phyloP scores from a whole-genome alignment of 2,329 filamentous ascomycete genomes.

The Aspergillus arachidicola region DNA sequence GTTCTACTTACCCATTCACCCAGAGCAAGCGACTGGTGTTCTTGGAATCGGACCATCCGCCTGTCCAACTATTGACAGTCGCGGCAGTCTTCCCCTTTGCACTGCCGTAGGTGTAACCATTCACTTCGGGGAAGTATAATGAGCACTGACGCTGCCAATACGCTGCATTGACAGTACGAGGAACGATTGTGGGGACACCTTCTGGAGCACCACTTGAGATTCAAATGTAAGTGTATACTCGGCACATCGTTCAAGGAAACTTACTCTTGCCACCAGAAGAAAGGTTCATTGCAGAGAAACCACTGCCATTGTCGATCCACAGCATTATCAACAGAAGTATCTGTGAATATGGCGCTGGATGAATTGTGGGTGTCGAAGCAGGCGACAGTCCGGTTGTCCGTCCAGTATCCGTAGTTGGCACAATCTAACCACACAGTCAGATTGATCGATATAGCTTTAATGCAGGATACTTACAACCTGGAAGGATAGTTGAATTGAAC shows the following conservation, averaged over 20 bases:
- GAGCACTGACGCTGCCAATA: constrained; percentile 61
- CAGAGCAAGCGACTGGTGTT: constrained; percentile 59
- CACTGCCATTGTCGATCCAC: constrained; percentile 60
- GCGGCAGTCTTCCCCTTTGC: constrained; percentile 14
- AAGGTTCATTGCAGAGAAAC: constrained; percentile 67
- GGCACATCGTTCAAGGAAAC: constrained; percentile 10
- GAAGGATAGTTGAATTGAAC: constrained; percentile 51
- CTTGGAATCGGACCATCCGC: constrained; percentile 55
- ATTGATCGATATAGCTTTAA: too few species aligned
- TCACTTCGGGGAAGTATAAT: constrained; percentile 49
- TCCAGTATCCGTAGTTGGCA: constrained; percentile 53
- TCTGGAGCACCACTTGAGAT: constrained; percentile 47
- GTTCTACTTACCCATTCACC: constrained; percentile 53
- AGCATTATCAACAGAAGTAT: constrained; percentile 51
- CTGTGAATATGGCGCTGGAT: constrained; percentile 53
- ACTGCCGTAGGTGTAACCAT: not conserved
- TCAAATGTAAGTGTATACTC: not conserved
- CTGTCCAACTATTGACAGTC: constrained; percentile 56
- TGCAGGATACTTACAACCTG: constrained; percentile 32
- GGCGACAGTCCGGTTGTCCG: constrained; percentile 43
- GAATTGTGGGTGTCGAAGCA: constrained; percentile 60
- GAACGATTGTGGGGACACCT: constrained; percentile 51
- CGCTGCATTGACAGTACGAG: constrained; percentile 51
- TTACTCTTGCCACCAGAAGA: constrained; percentile 59
- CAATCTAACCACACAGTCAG: constrained; percentile 43